Percentiles rank a stretch among this genome's conserved stretches.
phyloP scores from a whole-genome alignment of 1,284 basidiomycete genomes.

The Cutaneotrichosporon mucoides region DNA sequence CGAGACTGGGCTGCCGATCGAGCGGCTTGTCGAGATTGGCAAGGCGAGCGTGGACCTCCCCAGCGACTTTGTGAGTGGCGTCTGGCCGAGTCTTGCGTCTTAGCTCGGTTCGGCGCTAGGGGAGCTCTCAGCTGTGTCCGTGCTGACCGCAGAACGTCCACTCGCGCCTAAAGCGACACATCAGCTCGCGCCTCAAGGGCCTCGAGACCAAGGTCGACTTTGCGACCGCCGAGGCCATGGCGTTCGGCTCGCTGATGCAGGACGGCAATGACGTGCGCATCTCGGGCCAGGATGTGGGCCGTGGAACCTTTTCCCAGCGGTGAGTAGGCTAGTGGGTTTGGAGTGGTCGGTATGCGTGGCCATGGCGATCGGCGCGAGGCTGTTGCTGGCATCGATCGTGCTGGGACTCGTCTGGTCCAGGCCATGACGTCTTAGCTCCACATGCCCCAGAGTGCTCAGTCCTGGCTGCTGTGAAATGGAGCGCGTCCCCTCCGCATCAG shows the following conservation, averaged over 20 bases:
- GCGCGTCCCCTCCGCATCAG: no score
- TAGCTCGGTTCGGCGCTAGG: no score
- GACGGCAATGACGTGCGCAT: slow-evolving; percentile 77
- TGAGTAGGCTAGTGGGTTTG: slow-evolving; percentile 29
- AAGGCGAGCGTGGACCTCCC: slow-evolving; percentile 67
- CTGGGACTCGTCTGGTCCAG: no score
- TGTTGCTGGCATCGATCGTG: no score
- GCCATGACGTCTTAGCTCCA: no score
- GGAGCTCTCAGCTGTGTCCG: no score
- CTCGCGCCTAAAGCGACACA: slow-evolving; percentile 69
- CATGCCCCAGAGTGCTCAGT: no score
- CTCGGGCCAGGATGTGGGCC: slow-evolving; percentile 82
- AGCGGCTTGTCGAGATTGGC: slow-evolving; percentile 59
- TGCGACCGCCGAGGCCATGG: slow-evolving; percentile 82
- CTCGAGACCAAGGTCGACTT: slow-evolving; percentile 73
- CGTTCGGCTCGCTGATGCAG: slow-evolving; percentile 74
- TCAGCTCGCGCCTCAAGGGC: slow-evolving; percentile 68
- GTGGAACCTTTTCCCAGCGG: slow-evolving; percentile 86
- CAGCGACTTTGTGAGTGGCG: slow-evolving; percentile 63
- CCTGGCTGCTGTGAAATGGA: no score
- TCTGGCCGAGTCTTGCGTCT: no score
- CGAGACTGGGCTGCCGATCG: slow-evolving; percentile 62
- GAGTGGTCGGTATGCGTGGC: no score
- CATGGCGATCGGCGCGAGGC: no score
- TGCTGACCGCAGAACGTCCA: slow-evolving; percentile 62